Conservation (phyloP, 345 rosid genomes). For the Laguncularia racemosa region DNA sequence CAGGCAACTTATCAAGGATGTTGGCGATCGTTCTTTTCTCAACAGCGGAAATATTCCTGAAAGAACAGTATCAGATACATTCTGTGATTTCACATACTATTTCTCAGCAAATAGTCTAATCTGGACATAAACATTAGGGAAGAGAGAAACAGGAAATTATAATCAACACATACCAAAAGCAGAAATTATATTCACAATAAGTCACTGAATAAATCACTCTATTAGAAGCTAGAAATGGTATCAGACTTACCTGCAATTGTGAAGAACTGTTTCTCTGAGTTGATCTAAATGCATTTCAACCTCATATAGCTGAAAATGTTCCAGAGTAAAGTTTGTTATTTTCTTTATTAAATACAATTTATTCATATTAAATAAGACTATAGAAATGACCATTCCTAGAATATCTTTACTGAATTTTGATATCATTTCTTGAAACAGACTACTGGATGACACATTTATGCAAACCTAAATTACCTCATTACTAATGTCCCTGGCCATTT, state of each 20-base stretch:
- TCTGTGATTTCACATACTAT: background rate
- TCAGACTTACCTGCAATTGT: slow-evolving; percentile 57
- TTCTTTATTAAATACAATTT: too few relatives aligned
- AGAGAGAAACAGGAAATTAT: background rate
- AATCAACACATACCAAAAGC: too few relatives aligned
- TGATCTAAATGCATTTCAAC: slow-evolving; percentile 58
- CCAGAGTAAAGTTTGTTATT: background rate
- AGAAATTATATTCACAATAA: background rate
- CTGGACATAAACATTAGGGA: background rate
- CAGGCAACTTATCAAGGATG: slow-evolving; percentile 46
- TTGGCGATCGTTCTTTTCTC: slow-evolving; percentile 64
- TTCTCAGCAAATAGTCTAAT: background rate
- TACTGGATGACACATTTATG: too few relatives aligned
- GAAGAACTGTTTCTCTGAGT: slow-evolving; percentile 53
- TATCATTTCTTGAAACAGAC: too few relatives aligned
- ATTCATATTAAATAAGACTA: too few relatives aligned
- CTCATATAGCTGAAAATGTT: slow-evolving; percentile 46
- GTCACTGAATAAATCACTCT: background rate
- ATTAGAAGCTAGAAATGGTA: background rate
- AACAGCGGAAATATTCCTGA: slow-evolving; percentile 57
- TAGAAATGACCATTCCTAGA: too few relatives aligned
- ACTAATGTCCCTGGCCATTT: slow-evolving; percentile 57
- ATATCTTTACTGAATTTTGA: too few relatives aligned
- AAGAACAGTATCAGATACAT: slow-evolving; percentile 1
- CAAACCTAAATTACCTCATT: slow-evolving; percentile 34